Base-by-base conservation (phyloP, 768 basidiomycete genomes). In the Xerocomellus amylosporus region DNA sequence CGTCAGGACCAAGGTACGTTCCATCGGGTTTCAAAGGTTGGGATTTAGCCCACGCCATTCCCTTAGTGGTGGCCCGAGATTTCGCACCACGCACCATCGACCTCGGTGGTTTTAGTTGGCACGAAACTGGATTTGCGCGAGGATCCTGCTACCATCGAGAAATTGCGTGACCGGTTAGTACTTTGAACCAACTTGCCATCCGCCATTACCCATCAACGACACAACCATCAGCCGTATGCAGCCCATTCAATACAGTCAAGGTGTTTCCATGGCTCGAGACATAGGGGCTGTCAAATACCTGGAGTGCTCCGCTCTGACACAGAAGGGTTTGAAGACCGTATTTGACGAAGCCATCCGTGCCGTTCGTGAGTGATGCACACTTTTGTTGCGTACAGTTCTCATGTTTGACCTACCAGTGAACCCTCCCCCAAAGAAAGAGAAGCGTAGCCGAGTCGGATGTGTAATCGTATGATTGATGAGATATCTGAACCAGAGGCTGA, bases 281-380 rank as follows among this genome's bases (percentile, higher is more conserved):
- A 93, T 99, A 60, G 88, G 87, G 24, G 97, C 96, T 33, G 92
- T 98, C 61, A 95, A 95, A 74, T 97, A 97, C 67, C 76, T 97
- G 54, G 94, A 97, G 72, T 97, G 94, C 73, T 96, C 93, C 28
- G 93, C 95, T 33, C 77, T 96, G 66, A 98, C 96, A 44, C 97
- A 98, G 79, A 97, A 98, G 75, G 96, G 96, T 15, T 77, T 99
- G 69, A 99, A 99, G 84, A 95, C 89, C 54, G 97, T 99, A 41
- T 99, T 99, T 70, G 97, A 98, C 71, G 97, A 98, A 74, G 97
- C 97, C 40, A 98, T 99, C 65, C 85, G 97, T 51, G 93, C 93
- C 52, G 96, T 98, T 63, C 77, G 91, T 93, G 71, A 83, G 91
- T 87, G 34, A 36, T 49, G 13, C 7, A 40, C 40, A 34, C 42